Evolutionary conservation across 2,329 filamentous ascomycete genomes (phyloP), one percentile per base, ranked within the genome.

Genomic region (Cercospora sp.): DNA sequence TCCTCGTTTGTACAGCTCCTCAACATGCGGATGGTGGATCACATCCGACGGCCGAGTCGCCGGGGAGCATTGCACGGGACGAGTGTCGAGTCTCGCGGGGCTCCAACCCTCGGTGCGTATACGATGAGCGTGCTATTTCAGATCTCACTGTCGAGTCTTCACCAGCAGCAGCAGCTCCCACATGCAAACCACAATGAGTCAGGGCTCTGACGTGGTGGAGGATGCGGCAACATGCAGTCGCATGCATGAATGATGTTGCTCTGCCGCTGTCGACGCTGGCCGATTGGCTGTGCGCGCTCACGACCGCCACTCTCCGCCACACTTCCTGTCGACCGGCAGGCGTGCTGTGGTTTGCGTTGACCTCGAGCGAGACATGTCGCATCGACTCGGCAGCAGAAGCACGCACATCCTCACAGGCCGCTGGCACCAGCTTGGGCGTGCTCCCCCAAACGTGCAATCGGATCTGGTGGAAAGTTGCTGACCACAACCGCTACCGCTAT

Each of bases 181-280:
- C 60, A 64, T 70, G 68, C 60, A 61, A 64, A 45, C 58, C 20
- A 40, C 60, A 51, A 70, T 67, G 68, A 68, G 60, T 70, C 69
- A 70, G 58, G 28, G 18, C 33, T 42, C 28, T 57, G 48, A 64
- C 61, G 60, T 42, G 23, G 42, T 33, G 28, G 42, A 51, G 23
- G 61, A 58, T 64, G 61, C 48, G 61, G 48, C 60, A 30, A 23
- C 31, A 26, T 64, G 48, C 61, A 63, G 60, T 69, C 67, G 26
- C 69, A 64, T 69, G 68, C 65, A 68, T 64, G 20, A 63, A 66
- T 65, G 68, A 69, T 63, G 66, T 57, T 67, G 65, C 62, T 61
- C 59, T 61, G 42, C 60, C 60, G 60, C 40, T 40, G n/a, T 28
- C 45, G 62, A 42, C 33, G 58, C 31, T 67, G 64, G 42, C 59